Conservation (phyloP, 2,329 filamentous ascomycete species). For the Cladosporium colombiae region DNA sequence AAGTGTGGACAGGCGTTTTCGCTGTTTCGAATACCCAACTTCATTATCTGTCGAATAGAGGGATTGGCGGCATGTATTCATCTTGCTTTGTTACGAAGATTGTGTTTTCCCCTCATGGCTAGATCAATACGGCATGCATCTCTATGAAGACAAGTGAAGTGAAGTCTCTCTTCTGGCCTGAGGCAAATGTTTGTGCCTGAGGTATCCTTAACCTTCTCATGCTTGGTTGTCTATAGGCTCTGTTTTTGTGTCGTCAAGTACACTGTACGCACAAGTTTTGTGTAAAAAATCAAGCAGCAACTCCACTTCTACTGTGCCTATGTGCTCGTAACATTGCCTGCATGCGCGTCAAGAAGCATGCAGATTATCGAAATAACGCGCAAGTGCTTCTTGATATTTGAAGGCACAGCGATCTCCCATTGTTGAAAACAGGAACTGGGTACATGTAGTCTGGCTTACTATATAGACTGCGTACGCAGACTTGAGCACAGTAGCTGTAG, state of each 20-base stretch:
- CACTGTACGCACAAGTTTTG: not conserved
- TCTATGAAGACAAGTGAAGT: not conserved
- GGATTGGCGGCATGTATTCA: not conserved
- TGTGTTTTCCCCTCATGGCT: not conserved
- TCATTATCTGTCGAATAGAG: conserved; percentile 11
- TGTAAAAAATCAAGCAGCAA: not conserved
- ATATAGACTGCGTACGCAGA: not conserved
- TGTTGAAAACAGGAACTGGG: not conserved
- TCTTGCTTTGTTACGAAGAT: not conserved
- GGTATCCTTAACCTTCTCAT: not conserved
- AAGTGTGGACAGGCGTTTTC: conserved; percentile 8
- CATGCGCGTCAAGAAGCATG: not conserved
- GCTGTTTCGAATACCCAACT: conserved; percentile 13
- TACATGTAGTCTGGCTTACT: not conserved
- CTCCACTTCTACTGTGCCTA: not conserved
- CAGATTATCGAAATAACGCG: not conserved
- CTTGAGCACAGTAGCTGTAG: not conserved
- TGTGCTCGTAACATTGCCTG: not conserved
- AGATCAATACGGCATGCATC: not conserved
- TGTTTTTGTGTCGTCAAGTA: not conserved
- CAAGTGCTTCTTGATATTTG: not conserved
- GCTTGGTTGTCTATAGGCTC: not conserved
- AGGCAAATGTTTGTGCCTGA: conserved; percentile 7
- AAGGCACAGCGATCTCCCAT: too few species aligned
- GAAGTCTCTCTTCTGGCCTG: not conserved